Conservation (phyloP, 2,329 filamentous ascomycete species). For the Pseudocercospora fijiensis region DNA sequence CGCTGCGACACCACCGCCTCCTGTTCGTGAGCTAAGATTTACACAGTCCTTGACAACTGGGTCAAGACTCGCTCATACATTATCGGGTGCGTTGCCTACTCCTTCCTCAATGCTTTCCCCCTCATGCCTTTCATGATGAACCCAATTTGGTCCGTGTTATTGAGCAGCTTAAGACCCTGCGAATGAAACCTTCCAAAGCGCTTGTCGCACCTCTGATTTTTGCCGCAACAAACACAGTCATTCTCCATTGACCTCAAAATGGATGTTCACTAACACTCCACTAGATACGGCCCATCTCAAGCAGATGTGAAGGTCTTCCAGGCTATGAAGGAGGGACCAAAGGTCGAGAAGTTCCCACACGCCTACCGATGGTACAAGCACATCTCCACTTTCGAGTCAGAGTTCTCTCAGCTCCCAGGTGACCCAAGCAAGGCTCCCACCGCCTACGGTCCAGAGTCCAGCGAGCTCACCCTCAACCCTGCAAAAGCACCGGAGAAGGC, state of each 20-base stretch:
- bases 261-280: slow-evolving; percentile 14
- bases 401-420: slow-evolving; percentile 87
- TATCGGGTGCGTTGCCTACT: slow-evolving; percentile 65
- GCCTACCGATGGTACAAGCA: slow-evolving; percentile 99
- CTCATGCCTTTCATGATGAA: slow-evolving; percentile 66
- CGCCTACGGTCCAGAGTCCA: slow-evolving; percentile 82
- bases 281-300: slow-evolving; percentile 72
- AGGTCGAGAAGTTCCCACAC: slow-evolving; percentile 84
- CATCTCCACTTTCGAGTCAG: slow-evolving; percentile 86
- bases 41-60: slow-evolving; percentile 68
- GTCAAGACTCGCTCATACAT: slow-evolving; percentile 76
- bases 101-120: slow-evolving; percentile 26
- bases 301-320: slow-evolving; percentile 97
- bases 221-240: background rate
- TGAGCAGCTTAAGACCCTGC: slow-evolving; percentile 91
- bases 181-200: slow-evolving; percentile 74
- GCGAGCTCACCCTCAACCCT: slow-evolving; percentile 77
- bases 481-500: slow-evolving; percentile 73
- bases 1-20: slow-evolving; percentile 9
- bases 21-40: slow-evolving; percentile 16
- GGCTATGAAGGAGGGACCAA: slow-evolving; percentile 73
- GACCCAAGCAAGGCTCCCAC: slow-evolving; percentile 87
- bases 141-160: slow-evolving; percentile 92
- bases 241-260: background rate
- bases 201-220: slow-evolving; percentile 72